phyloP scores from a whole-genome alignment of 2,329 filamentous ascomycete species.

The Gnomoniopsis sp. region DNA sequence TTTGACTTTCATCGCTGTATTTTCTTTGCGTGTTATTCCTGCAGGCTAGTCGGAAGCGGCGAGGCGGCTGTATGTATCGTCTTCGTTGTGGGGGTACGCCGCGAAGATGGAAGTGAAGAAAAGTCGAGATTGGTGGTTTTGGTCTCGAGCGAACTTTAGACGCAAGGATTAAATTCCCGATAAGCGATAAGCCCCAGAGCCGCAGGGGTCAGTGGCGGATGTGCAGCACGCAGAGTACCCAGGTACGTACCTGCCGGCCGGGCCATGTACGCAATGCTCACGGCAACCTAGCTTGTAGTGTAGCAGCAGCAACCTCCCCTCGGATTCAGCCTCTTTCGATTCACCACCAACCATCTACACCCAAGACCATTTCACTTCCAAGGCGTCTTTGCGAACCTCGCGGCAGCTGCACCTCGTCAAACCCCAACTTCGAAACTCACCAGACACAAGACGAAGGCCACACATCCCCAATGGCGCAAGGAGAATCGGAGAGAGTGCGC shows the following conservation, averaged over 20 bases:
- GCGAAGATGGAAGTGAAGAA: too few relatives aligned
- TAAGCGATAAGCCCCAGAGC: slow-evolving; percentile 11
- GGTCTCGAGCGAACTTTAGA: not conserved
- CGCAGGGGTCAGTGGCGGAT: too few relatives aligned
- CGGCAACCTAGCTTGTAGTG: slow-evolving; percentile 23
- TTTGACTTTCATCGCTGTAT: slow-evolving; percentile 25
- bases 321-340: slow-evolving; percentile 1
- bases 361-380: not conserved
- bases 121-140: too few relatives aligned
- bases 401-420: not conserved
- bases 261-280: slow-evolving; percentile 24
- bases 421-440: not conserved
- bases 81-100: too few relatives aligned
- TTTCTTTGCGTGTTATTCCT: not conserved
- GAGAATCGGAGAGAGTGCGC: slow-evolving; percentile 66
- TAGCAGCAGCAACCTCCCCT: not conserved
- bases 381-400: not conserved
- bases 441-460: not conserved
- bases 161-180: not conserved
- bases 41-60: slow-evolving; percentile 3
- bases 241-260: slow-evolving; percentile 3
- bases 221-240: not conserved
- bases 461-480: slow-evolving; percentile 47
- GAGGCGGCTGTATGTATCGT: not conserved
- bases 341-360: not conserved